Base-by-base conservation (phyloP, 2,329 filamentous ascomycete genomes). In the Massarina eburnea region DNA sequence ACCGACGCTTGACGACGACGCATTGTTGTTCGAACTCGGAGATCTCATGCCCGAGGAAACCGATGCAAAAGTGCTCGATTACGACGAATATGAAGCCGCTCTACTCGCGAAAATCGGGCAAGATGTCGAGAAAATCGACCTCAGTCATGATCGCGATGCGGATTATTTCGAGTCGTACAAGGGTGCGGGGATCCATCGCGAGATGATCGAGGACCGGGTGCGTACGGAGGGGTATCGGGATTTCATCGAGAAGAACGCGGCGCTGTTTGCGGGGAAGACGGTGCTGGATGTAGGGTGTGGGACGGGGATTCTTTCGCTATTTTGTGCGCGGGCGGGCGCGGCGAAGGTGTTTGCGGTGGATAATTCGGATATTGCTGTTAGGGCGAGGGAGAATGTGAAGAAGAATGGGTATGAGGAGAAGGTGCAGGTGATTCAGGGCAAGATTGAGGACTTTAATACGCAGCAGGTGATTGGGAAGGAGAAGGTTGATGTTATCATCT, bases 171-270 rank as follows among this genome's bases (percentile, higher is more conserved):
- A 78, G 18, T 84, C 81, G 0, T 86, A 86, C 64, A 78, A 82
- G 39, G 56, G 57, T 24, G 53, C 64, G 88, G 89, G 90, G 46
- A 96, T 97, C 45, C 91, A 97, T 68, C 90, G 96, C 66, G 91
- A 88, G 7, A 97, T 97, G 91, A 80, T 97, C 51, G 95, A 96
- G 68, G 91, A 97, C 64, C 78, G 82, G 0, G 80, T 96, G 32
- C 86, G 91, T 41, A 97, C 91, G 9, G 88, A 96, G 61, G 86
- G 89, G 3, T 97, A 97, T 72, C 84, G 91, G 36, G 91, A 97
- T 72, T 96, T 96, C 67, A 91, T 96, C 62, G 96, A 96, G 73
- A 83, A 85, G 56, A 90, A 96, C 74, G 94, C 95, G 70, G 77
- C 89, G 55, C 74, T 96, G 3, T 96, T 96, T 71, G 83, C 84